Evolutionary conservation across 2,329 filamentous ascomycete species (phyloP).

Genomic region (Aspergillus sp.): DNA sequence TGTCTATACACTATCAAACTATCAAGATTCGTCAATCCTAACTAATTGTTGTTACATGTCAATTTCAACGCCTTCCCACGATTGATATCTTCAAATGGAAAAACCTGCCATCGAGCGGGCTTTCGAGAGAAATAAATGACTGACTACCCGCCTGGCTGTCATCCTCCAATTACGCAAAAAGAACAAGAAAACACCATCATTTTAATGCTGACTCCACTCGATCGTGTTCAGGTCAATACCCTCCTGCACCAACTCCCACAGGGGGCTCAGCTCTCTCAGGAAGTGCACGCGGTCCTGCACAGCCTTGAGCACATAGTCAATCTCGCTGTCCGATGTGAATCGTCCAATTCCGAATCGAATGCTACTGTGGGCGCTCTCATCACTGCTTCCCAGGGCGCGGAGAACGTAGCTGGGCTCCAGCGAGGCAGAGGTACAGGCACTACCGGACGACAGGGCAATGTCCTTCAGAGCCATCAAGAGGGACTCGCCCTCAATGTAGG

Average conservation of each 20-base stretch:
- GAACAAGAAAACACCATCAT: constrained; percentile 6
- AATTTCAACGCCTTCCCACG: constrained; percentile 20
- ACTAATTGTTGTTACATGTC: constrained; percentile 14
- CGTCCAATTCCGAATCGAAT: constrained; percentile 96
- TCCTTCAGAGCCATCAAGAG: constrained; percentile 98
- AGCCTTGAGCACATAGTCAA: constrained; percentile 95
- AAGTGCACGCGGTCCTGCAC: constrained; percentile 88
- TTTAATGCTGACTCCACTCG: constrained; percentile 85
- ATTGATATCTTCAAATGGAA: constrained; percentile 9
- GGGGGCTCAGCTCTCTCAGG: constrained; percentile 85
- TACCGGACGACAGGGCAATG: constrained; percentile 92
- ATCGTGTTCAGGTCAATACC: constrained; percentile 93
- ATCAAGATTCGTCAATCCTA: constrained; percentile 7
- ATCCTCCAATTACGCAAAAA: neutral
- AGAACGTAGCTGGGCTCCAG: constrained; percentile 95
- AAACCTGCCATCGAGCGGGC: neutral
- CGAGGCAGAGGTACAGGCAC: constrained; percentile 94
- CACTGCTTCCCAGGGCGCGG: constrained; percentile 87
- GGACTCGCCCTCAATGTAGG: constrained; percentile 96
- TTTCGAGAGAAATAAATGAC: constrained; percentile 8
- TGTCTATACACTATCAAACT: no score
- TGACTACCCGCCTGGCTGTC: no score
- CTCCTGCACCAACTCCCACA: constrained; percentile 98
- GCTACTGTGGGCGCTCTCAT: constrained; percentile 96
- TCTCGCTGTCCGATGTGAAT: constrained; percentile 91